Evolutionary conservation across 2,329 filamentous ascomycete species (phyloP).

Genomic region (Neonectria ditissima): DNA sequence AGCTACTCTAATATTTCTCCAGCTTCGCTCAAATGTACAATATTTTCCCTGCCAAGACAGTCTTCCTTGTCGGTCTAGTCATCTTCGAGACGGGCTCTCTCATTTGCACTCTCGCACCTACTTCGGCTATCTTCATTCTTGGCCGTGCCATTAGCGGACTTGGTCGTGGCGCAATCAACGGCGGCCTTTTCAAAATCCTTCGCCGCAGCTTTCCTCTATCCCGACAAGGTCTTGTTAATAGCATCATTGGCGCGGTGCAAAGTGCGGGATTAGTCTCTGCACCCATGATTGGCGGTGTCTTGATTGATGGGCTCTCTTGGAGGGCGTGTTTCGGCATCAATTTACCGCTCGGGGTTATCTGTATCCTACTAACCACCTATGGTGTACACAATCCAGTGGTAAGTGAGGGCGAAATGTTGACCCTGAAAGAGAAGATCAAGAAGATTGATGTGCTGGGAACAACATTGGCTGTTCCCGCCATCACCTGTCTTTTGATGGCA

Average conservation of each 20-base stretch:
- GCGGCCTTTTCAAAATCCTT: slow-evolving; percentile 40
- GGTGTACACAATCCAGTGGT: slow-evolving; percentile 34
- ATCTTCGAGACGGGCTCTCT: slow-evolving; percentile 50
- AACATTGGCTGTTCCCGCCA: slow-evolving; percentile 28
- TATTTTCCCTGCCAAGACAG: slow-evolving; percentile 45
- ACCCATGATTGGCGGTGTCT: slow-evolving; percentile 34
- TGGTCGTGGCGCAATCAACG: slow-evolving; percentile 44
- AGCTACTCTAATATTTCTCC: not conserved
- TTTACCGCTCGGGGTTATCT: slow-evolving; percentile 31
- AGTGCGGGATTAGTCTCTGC: slow-evolving; percentile 37
- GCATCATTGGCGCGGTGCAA: slow-evolving; percentile 35
- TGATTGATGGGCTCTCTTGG: slow-evolving; percentile 39
- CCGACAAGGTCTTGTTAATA: slow-evolving; percentile 36
- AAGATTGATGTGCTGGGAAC: slow-evolving; percentile 36
- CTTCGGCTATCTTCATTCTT: slow-evolving; percentile 50
- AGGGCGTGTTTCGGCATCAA: slow-evolving; percentile 43
- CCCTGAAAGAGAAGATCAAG: slow-evolving; percentile 32
- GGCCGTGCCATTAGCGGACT: slow-evolving; percentile 53
- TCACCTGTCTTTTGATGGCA: slow-evolving; percentile 39
- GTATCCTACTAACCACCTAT: slow-evolving; percentile 32
- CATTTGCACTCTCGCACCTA: slow-evolving; percentile 51
- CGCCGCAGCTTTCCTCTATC: slow-evolving; percentile 39
- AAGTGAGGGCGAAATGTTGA: not conserved
- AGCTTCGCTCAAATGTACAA: slow-evolving; percentile 49
- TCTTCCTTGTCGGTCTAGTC: slow-evolving; percentile 45